These are phyloP conservation scores for Ganoderma boninense DNA, from an alignment of 1,284 basidiomycete species.

Conservation along the genomic window DNA sequence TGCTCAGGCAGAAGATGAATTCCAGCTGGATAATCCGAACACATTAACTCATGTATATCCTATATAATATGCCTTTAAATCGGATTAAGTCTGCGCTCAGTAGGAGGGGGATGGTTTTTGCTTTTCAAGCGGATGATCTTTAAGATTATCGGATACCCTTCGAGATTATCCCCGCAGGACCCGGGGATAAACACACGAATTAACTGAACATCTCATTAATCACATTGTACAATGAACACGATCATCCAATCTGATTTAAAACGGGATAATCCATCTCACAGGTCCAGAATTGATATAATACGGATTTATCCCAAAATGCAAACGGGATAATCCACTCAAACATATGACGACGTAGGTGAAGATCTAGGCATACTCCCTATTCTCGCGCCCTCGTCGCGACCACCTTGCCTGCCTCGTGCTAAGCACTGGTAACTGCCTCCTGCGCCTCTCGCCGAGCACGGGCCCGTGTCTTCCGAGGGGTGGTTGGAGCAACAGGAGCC, in stretches of 20 bases:
- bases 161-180: neutral
- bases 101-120: neutral
- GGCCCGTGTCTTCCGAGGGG: neutral
- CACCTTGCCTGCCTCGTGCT: neutral
- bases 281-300: too few species aligned
- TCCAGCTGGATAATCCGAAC: neutral
- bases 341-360: neutral
- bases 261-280: too few species aligned
- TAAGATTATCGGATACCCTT: neutral
- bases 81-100: neutral
- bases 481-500: neutral
- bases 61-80: neutral
- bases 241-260: neutral
- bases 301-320: too few species aligned
- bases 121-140: neutral
- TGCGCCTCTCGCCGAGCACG: neutral
- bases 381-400: neutral
- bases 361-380: neutral
- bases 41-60: neutral
- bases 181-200: neutral
- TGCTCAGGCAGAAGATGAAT: constrained; percentile 5
- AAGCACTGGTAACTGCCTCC: too few species aligned
- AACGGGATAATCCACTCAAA: neutral
- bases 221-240: neutral
- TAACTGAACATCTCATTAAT: neutral